Base-by-base conservation (phyloP, 768 basidiomycete species). In the Podaxis sp. region DNA sequence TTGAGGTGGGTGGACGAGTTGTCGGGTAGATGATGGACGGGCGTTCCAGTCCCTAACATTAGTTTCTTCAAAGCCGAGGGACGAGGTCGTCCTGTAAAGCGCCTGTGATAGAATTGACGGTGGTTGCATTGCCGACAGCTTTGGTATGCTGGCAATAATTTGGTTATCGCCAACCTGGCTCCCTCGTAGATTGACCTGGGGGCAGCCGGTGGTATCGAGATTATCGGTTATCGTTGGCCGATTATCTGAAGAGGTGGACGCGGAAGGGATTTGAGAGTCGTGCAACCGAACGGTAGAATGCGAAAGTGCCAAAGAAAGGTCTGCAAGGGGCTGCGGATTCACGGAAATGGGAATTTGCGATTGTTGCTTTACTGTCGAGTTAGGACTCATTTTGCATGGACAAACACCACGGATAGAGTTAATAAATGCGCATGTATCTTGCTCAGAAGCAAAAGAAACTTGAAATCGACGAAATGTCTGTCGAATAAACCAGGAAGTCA, bases 381-480 rank as follows among this genome's bases (percentile, higher is more conserved):
- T 64, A 26, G 79, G 76, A 65, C 84, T 89, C 40, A 82, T 76
- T 72, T 87, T 89, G 78, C 91, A 93, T 3, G 90, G 91, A 69
- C 91, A 93, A 44, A 92, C 82, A 4, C 81, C 76, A 52, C 82
- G 81, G 68, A 93, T 86, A 4, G 82, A 75, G 30, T 85, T 79
- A 61, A 92, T 82, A 64, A 89, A 88, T 65, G 84, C 81, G 2
- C 76, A 70, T 0, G 86, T 84, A 36, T 83, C 80, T 2, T 71
- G 63, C 15, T 76, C 57, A n/a, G 80, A 78, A 56, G 77, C 70
- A 65, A 93, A 92, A 22, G 87, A 86, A 30, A 92, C 80, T 70
- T 93, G 91, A 68, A 93, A 90, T 15, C 91, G 87, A 56, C 88
- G 85, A 71, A 87, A 90, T 2, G 79, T 74, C 91, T 92, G 64